phyloP scores from a whole-genome alignment of 2,329 filamentous ascomycete species.

The Aspergillus versicolor region DNA sequence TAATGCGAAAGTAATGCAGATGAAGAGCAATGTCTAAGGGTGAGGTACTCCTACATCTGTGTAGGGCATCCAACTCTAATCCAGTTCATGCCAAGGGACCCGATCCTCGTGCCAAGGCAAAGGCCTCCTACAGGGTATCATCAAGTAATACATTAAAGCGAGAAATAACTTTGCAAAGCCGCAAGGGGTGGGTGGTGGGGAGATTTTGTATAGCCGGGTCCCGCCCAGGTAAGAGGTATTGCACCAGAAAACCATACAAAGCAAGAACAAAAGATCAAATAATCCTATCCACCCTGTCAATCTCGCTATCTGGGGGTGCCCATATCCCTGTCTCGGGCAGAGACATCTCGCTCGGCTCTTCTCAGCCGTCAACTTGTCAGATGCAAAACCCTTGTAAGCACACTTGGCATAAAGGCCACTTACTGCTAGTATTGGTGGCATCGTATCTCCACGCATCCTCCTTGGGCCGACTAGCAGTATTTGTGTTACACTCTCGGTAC shows the following conservation, averaged over 20 bases:
- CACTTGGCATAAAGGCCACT: neutral
- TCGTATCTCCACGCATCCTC: neutral
- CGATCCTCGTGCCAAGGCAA: too few relatives aligned
- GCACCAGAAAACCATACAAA: neutral
- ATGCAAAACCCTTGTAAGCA: neutral
- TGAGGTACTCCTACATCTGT: too few relatives aligned
- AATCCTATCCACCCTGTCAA: neutral
- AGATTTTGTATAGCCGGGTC: too few relatives aligned
- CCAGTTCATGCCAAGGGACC: too few relatives aligned
- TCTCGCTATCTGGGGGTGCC: neutral
- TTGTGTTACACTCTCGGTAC: neutral
- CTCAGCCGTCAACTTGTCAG: neutral
- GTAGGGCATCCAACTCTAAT: too few relatives aligned
- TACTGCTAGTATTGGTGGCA: neutral
- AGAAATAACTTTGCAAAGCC: too few relatives aligned
- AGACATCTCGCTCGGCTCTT: neutral
- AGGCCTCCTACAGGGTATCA: too few relatives aligned
- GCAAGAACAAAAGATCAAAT: neutral
- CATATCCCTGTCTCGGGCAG: neutral
- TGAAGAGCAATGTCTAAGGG: too few relatives aligned
- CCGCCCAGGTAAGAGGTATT: too few relatives aligned
- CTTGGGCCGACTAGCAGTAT: neutral
- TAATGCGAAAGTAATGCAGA: too few relatives aligned
- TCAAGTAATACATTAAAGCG: too few relatives aligned
- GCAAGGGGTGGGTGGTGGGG: too few relatives aligned